A percentile compares a stretch with the other conserved stretches of the same genome.
These are phyloP conservation scores for Arachis hypogaea DNA, from an alignment of 306 rosid genomes.

Conservation along the genomic window DNA sequence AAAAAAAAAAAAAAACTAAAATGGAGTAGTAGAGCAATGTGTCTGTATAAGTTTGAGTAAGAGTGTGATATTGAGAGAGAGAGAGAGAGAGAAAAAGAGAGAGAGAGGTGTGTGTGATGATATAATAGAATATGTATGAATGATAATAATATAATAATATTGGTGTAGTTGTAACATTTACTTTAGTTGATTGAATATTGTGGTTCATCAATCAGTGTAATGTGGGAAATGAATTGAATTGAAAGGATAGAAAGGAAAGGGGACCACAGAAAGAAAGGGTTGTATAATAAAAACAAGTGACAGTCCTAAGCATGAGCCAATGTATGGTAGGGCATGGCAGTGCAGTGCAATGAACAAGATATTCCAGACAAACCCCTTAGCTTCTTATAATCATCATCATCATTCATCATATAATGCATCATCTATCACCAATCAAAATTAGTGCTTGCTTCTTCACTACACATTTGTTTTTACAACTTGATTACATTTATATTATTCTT, in stretches of 20 bases:
- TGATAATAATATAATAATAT: no score
- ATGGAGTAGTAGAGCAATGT: constrained; percentile 40
- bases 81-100: constrained; percentile 36
- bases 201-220: constrained; percentile 26
- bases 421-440: constrained; percentile 50
- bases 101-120: constrained; percentile 14
- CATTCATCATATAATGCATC: constrained; percentile 50
- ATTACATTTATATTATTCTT: constrained; percentile 24
- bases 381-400: no score
- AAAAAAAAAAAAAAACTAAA: constrained; percentile 46
- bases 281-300: constrained; percentile 45
- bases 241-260: constrained; percentile 33
- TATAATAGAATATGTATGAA: constrained; percentile 25
- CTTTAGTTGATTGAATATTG: constrained; percentile 34
- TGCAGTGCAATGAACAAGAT: constrained; percentile 60
- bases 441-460: constrained; percentile 48
- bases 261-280: constrained; percentile 44
- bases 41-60: constrained; percentile 46
- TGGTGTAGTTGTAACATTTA: constrained; percentile 21
- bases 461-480: not conserved
- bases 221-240: constrained; percentile 38
- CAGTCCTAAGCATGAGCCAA: constrained; percentile 53
- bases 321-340: constrained; percentile 45
- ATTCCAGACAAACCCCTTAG: constrained; percentile 72
- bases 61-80: constrained; percentile 35